Evolutionary conservation across 2,329 filamentous ascomycete genomes (phyloP).

Genomic region (Rhinocladiella mackenziei): DNA sequence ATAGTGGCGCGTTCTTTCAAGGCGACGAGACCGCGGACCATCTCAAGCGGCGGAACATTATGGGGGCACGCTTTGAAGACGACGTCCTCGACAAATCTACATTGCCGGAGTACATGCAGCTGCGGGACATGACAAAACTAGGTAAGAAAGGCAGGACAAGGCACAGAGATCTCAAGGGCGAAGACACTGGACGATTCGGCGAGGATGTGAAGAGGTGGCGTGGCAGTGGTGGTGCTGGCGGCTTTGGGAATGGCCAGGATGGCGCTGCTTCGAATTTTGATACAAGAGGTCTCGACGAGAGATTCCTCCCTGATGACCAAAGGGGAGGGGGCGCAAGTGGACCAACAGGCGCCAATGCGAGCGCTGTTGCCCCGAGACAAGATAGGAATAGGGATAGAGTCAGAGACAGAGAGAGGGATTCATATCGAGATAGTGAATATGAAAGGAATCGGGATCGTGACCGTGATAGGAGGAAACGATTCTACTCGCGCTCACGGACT

Average conservation of each 20-base stretch:
- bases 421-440: neutral
- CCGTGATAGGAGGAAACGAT: constrained; percentile 2
- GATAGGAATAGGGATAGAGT: constrained; percentile 29
- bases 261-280: constrained; percentile 19
- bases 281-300: constrained; percentile 42
- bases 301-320: constrained; percentile 44
- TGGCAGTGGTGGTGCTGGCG: constrained; percentile 30
- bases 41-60: constrained; percentile 75
- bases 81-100: constrained; percentile 77
- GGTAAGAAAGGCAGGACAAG: constrained; percentile 87
- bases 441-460: constrained; percentile 33
- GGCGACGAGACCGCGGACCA: constrained; percentile 73
- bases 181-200: constrained; percentile 87
- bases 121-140: constrained; percentile 87
- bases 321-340: constrained; percentile 34
- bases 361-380: constrained; percentile 38
- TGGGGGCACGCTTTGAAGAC: constrained; percentile 77
- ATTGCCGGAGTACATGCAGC: constrained; percentile 85
- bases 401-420: constrained; percentile 15
- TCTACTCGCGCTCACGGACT: neutral
- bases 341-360: constrained; percentile 46
- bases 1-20: constrained; percentile 93
- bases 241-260: constrained; percentile 25
- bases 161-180: constrained; percentile 80
- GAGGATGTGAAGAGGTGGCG: constrained; percentile 47